Evolutionary conservation across 495 filamentous ascomycete species (phyloP).

Genomic region (Glarea lozoyensis): DNA sequence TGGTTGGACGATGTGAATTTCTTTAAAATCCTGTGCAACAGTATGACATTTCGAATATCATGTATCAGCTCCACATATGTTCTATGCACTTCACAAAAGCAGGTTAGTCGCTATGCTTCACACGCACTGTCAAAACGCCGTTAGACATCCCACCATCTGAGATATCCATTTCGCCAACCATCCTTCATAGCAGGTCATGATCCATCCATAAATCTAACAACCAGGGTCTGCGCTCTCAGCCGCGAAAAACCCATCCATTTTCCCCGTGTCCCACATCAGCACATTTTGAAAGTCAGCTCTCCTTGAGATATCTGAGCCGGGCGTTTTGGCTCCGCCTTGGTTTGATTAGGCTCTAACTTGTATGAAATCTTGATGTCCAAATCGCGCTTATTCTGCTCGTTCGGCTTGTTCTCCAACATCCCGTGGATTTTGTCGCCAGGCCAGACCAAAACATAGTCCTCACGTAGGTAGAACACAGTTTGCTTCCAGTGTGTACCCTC

Average conservation of each 20-base stretch:
- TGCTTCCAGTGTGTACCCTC: conserved; percentile 96
- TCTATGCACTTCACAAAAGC: too few relatives aligned
- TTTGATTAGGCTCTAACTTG: too few relatives aligned
- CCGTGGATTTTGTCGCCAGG: conserved; percentile 66
- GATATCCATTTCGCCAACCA: too few relatives aligned
- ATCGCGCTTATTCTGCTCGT: conserved; percentile 88
- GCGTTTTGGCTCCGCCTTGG: conserved; percentile 62
- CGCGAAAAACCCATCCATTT: conserved; percentile 18
- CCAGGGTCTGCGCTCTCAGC: conserved; percentile 24
- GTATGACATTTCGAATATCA: too few relatives aligned
- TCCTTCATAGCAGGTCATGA: too few relatives aligned
- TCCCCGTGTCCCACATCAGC: conserved; percentile 22
- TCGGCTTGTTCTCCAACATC: conserved; percentile 72
- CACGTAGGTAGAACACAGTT: conserved; percentile 81
- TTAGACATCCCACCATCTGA: too few relatives aligned
- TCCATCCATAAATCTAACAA: conserved; percentile 1
- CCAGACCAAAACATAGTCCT: conserved; percentile 77
- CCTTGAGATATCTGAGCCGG: conserved; percentile 62
- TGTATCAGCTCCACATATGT: too few relatives aligned
- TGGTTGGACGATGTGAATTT: too few relatives aligned
- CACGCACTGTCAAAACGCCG: too few relatives aligned
- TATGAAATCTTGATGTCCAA: conserved; percentile 87
- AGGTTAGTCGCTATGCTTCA: too few relatives aligned
- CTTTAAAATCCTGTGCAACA: too few relatives aligned
- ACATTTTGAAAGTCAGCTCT: conserved; percentile 85